These are phyloP conservation scores for Rosa rugosa DNA, from an alignment of 306 rosid species.

Conservation along the genomic window DNA sequence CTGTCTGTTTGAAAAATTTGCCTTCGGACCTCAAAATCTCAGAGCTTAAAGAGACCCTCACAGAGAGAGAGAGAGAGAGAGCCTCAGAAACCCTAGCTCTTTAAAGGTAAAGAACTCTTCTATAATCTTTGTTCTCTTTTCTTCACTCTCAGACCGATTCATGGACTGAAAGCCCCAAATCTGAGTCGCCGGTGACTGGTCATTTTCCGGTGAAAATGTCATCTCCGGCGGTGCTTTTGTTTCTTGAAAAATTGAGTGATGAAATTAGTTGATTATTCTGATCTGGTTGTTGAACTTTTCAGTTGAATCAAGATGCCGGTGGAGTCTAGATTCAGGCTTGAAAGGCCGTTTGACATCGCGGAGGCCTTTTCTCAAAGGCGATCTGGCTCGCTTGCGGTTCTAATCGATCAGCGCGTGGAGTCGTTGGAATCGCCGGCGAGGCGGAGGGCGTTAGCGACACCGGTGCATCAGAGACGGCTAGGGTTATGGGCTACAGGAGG, in stretches of 20 bases:
- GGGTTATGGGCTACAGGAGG: constrained; percentile 30
- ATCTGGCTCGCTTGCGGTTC: constrained; percentile 16
- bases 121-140: not conserved
- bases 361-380: constrained; percentile 37
- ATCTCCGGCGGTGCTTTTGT: not conserved
- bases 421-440: not conserved
- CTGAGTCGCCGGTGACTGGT: not conserved
- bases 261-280: not conserved
- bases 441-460: not conserved
- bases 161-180: not conserved
- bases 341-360: constrained; percentile 40
- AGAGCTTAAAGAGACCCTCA: constrained; percentile 9
- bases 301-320: constrained; percentile 46
- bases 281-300: not conserved
- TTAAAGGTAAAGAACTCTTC: constrained; percentile 8
- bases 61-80: not conserved
- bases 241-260: not conserved
- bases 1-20: constrained; percentile 37
- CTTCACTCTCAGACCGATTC: not conserved
- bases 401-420: not conserved
- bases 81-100: constrained; percentile 8
- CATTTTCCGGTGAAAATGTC: not conserved
- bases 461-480: constrained; percentile 11
- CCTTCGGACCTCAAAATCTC: constrained; percentile 23
- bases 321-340: constrained; percentile 63